Conservation (phyloP, 768 basidiomycete species). For the Lyophyllum decastes region DNA sequence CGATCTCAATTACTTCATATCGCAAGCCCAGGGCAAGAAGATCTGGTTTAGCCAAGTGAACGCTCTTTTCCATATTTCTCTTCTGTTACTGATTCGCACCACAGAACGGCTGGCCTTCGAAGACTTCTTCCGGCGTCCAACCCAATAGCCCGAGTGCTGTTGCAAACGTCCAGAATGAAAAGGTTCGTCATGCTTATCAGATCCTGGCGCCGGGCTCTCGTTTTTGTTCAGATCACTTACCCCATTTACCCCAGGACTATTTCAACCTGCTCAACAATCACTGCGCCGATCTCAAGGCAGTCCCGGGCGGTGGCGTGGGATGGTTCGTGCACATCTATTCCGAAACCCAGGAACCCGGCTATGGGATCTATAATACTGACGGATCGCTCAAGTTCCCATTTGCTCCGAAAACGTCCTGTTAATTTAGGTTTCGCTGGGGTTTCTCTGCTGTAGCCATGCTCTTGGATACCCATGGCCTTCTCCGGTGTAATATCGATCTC, state of each 20-base stretch:
- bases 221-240: not conserved
- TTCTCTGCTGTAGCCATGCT: not conserved
- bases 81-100: not conserved
- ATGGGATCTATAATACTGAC: constrained; percentile 59
- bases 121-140: constrained; percentile 58
- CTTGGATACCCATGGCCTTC: not conserved
- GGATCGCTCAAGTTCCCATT: constrained; percentile 64
- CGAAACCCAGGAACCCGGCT: constrained; percentile 65
- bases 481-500: not conserved
- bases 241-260: constrained; percentile 47
- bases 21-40: constrained; percentile 68
- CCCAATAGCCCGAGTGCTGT: constrained; percentile 66
- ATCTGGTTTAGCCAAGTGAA: constrained; percentile 71
- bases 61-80: not conserved
- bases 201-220: not conserved
- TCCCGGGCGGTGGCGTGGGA: constrained; percentile 63
- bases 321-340: constrained; percentile 86
- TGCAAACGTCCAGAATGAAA: constrained; percentile 62
- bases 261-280: constrained; percentile 62
- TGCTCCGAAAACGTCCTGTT: constrained; percentile 64
- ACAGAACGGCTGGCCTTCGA: constrained; percentile 81
- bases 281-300: constrained; percentile 62
- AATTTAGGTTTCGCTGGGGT: constrained; percentile 11
- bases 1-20: constrained; percentile 69
- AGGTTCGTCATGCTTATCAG: constrained; percentile 35